Conservation (phyloP, 2,329 filamentous ascomycete genomes). For the Sporothrix euskadiensis region DNA sequence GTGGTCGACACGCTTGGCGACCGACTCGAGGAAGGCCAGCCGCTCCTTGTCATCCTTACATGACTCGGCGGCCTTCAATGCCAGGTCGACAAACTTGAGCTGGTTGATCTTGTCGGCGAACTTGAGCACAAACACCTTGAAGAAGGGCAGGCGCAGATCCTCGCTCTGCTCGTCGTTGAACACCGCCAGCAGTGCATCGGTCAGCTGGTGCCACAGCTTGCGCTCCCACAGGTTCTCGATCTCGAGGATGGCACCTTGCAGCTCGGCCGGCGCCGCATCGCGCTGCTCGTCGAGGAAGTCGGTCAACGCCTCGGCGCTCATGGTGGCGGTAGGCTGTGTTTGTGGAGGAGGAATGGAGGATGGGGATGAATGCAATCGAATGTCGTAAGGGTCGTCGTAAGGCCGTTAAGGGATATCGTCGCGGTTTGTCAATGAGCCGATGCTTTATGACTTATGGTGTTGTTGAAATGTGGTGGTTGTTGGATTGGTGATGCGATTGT, state of each 20-base stretch:
- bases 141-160: conserved; percentile 82
- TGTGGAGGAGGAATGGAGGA: background rate
- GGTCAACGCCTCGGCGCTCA: conserved; percentile 85
- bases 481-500: conserved; percentile 20
- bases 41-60: conserved; percentile 85
- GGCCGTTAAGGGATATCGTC: background rate
- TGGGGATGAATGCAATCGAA: background rate
- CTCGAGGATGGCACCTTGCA: conserved; percentile 82
- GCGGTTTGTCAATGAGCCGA: background rate
- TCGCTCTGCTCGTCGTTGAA: conserved; percentile 81
- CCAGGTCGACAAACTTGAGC: conserved; percentile 90
- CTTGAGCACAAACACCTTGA: conserved; percentile 90
- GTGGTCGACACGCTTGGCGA: conserved; percentile 87
- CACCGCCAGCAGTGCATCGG: conserved; percentile 81
- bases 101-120: conserved; percentile 99
- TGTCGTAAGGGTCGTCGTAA: background rate
- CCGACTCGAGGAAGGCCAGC: conserved; percentile 77
- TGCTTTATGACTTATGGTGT: conserved; percentile 20
- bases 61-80: conserved; percentile 81
- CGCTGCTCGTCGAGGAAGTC: conserved; percentile 91
- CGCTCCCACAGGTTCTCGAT: conserved; percentile 98
- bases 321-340: conserved; percentile 42
- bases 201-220: conserved; percentile 99
- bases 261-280: conserved; percentile 80
- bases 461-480: conserved; percentile 1